A percentile compares a stretch with the other conserved stretches of the same genome.
Conservation (phyloP, 75 land plant species). For the Ceratopteris richardii region DNA sequence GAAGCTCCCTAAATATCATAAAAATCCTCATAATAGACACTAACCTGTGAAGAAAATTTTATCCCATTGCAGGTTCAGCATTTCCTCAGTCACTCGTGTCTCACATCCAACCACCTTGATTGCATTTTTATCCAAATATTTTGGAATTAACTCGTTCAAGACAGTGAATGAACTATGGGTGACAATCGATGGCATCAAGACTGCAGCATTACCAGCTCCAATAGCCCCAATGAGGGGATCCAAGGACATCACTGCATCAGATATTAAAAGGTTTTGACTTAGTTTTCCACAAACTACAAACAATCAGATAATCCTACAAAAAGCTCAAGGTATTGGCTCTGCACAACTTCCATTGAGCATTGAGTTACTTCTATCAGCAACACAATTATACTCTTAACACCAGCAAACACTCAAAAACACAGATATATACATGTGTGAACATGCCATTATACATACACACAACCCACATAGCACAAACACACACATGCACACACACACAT, state of each 20-base stretch:
- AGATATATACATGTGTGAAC: no score
- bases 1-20: constrained; percentile 2
- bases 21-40: background rate
- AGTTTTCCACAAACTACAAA: no score
- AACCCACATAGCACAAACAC: no score
- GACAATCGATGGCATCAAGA: constrained; percentile 65
- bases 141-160: constrained; percentile 33
- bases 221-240: constrained; percentile 82
- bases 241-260: constrained; percentile 28
- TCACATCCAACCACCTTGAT: constrained; percentile 72
- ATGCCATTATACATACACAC: no score
- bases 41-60: constrained; percentile 90
- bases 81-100: constrained; percentile 22
- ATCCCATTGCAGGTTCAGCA: constrained; percentile 72
- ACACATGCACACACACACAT: no score
- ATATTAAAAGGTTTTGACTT: background rate
- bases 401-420: no score
- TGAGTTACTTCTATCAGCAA: no score
- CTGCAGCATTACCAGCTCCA: constrained; percentile 65
- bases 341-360: no score
- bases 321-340: no score
- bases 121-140: constrained; percentile 49
- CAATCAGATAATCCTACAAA: no score
- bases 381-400: no score
- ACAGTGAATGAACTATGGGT: constrained; percentile 57